Conservation (phyloP, 129 eudicot genomes). For the Saposhnikovia divaricata region DNA sequence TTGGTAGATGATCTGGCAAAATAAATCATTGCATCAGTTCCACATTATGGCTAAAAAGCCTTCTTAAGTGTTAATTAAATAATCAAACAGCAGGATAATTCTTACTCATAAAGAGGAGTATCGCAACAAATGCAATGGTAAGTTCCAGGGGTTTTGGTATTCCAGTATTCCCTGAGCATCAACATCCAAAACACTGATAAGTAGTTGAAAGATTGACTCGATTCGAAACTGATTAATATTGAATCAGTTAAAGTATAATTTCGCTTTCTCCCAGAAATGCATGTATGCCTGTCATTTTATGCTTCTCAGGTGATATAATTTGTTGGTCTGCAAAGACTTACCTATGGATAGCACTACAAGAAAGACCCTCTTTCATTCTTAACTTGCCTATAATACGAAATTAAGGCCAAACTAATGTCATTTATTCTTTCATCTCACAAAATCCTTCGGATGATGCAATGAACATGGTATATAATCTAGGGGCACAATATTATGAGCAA, state of each 20-base stretch:
- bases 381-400: neutral
- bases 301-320: neutral
- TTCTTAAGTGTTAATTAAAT: neutral
- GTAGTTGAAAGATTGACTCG: neutral
- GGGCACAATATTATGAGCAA: neutral
- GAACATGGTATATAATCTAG: neutral
- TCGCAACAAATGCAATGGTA: constrained; percentile 94
- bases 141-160: constrained; percentile 76
- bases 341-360: neutral
- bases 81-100: neutral
- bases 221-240: neutral
- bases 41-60: neutral
- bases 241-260: neutral
- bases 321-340: constrained; percentile 1
- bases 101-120: constrained; percentile 88
- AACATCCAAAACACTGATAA: neutral
- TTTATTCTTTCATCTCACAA: neutral
- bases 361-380: neutral
- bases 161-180: constrained; percentile 75
- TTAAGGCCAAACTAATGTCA: neutral
- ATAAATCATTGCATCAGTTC: neutral
- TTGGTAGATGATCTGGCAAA: constrained; percentile 73
- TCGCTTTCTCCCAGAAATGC: neutral
- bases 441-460: neutral
- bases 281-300: neutral